Conservation (phyloP, 179 eudicot species). For the Gypsophila paniculata region DNA sequence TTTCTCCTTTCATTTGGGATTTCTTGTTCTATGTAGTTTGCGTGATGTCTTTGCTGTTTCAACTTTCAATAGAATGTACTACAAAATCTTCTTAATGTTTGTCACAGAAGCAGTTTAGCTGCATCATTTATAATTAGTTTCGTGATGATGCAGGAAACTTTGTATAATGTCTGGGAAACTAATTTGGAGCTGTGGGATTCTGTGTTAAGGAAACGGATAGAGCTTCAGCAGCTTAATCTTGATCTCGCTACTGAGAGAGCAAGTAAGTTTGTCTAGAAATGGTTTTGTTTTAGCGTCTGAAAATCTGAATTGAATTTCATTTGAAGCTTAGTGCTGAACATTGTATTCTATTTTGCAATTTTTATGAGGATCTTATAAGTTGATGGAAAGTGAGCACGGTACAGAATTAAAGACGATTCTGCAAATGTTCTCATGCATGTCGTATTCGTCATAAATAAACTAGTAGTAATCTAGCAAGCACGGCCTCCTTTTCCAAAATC, state of each 20-base stretch:
- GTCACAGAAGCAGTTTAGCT: background rate
- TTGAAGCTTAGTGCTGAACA: background rate
- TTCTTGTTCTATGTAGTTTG: no score
- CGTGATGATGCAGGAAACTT: conserved; percentile 49
- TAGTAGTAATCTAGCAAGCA: background rate
- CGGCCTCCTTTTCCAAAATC: no score
- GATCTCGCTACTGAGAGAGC: conserved; percentile 55
- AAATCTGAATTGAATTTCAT: no score
- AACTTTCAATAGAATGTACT: no score
- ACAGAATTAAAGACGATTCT: no score
- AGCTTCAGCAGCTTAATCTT: conserved; percentile 53
- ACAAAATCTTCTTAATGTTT: no score
- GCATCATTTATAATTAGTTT: conserved; percentile 9
- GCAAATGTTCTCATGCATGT: background rate
- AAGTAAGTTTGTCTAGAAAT: conserved; percentile 43
- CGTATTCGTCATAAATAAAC: no score
- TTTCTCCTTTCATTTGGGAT: no score
- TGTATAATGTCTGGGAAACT: conserved; percentile 67
- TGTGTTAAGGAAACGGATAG: conserved; percentile 48
- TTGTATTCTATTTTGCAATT: background rate
- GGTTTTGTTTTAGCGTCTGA: no score
- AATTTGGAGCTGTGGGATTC: conserved; percentile 62
- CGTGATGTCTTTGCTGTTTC: no score
- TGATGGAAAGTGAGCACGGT: no score
- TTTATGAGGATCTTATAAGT: background rate